A percentile compares a stretch with the other conserved stretches of the same genome.
Evolutionary conservation across 495 filamentous ascomycete genomes (phyloP).

Genomic region (Neurospora africana): DNA sequence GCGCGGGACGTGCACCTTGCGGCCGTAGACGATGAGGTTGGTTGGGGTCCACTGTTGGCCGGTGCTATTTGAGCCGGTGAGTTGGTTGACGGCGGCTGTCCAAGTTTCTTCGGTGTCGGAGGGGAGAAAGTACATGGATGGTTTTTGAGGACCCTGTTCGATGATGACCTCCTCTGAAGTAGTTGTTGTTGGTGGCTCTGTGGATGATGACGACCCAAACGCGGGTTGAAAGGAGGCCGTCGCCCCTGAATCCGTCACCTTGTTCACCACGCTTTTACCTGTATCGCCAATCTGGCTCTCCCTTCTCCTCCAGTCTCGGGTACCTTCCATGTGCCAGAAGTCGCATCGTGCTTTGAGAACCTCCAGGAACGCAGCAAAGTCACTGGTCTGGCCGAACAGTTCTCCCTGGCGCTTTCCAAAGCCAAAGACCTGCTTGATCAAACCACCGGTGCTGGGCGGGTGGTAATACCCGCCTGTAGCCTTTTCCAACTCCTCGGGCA

Average conservation of each 20-base stretch:
- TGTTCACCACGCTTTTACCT: background rate
- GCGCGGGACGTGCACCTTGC: conserved; percentile 41
- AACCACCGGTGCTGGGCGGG: conserved; percentile 37
- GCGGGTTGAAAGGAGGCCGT: background rate
- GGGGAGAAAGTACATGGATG: conserved; percentile 23
- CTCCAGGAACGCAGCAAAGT: conserved; percentile 58
- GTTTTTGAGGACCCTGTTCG: conserved; percentile 6
- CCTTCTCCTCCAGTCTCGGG: conserved; percentile 52
- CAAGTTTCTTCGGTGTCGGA: conserved; percentile 15
- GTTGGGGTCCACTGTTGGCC: conserved; percentile 34
- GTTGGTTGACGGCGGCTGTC: background rate
- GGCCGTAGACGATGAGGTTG: conserved; percentile 48
- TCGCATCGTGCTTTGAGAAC: conserved; percentile 58
- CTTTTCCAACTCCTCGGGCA: conserved; percentile 63
- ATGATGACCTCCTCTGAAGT: background rate
- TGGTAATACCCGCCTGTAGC: conserved; percentile 51
- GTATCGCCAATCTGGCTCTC: conserved; percentile 21
- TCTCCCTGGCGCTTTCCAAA: conserved; percentile 20
- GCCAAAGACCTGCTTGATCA: conserved; percentile 37
- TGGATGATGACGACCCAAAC: background rate
- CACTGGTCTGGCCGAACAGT: conserved; percentile 43
- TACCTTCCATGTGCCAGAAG: conserved; percentile 61
- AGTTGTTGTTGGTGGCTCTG: background rate
- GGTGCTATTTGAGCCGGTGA: background rate
- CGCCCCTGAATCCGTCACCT: conserved; percentile 1